A percentile compares a stretch with the other conserved stretches of the same genome.
These are phyloP conservation scores for Paraphaeosphaeria sporulosa DNA, from an alignment of 2,329 filamentous ascomycete species.

Conservation along the genomic window DNA sequence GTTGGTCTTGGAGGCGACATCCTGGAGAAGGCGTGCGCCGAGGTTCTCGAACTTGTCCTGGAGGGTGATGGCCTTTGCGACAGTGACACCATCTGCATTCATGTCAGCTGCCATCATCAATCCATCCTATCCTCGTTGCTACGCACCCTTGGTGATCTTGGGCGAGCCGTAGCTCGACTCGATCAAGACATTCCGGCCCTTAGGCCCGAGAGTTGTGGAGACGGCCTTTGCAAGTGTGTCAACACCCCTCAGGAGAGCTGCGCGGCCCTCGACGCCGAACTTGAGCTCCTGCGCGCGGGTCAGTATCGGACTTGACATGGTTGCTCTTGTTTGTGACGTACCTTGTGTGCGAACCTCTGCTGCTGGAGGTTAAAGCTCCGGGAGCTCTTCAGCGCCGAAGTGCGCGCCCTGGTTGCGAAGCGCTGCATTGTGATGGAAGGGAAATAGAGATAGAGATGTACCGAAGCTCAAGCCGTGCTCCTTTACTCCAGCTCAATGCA, in stretches of 20 bases:
- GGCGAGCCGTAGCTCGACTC: slow-evolving; percentile 98
- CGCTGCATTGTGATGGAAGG: slow-evolving; percentile 80
- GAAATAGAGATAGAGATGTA: slow-evolving; percentile 26
- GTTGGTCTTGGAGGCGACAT: slow-evolving; percentile 99
- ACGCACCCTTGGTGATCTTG: slow-evolving; percentile 97
- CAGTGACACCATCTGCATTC: slow-evolving; percentile 59
- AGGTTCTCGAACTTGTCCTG: slow-evolving; percentile 99
- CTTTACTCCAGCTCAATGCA: slow-evolving; percentile 48
- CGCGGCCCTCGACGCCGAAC: slow-evolving; percentile 94
- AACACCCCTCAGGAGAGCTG: slow-evolving; percentile 88
- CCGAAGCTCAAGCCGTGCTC: slow-evolving; percentile 41
- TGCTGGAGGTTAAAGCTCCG: slow-evolving; percentile 78
- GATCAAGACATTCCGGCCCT: slow-evolving; percentile 97
- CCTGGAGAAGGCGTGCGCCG: slow-evolving; percentile 92
- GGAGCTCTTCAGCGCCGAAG: slow-evolving; percentile 75
- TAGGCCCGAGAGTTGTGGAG: slow-evolving; percentile 93
- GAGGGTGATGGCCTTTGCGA: slow-evolving; percentile 80
- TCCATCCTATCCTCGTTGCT: neutral
- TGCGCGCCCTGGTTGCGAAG: slow-evolving; percentile 80
- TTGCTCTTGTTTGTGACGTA: slow-evolving; percentile 53
- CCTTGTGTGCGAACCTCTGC: slow-evolving; percentile 97
- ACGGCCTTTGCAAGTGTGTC: slow-evolving; percentile 97
- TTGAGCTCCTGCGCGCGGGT: slow-evolving; percentile 78
- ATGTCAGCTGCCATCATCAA: slow-evolving; percentile 24
- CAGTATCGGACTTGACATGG: slow-evolving; percentile 22